Evolutionary conservation across 148 eudicot genomes (phyloP).

Genomic region (Amaranthus cruentus): DNA sequence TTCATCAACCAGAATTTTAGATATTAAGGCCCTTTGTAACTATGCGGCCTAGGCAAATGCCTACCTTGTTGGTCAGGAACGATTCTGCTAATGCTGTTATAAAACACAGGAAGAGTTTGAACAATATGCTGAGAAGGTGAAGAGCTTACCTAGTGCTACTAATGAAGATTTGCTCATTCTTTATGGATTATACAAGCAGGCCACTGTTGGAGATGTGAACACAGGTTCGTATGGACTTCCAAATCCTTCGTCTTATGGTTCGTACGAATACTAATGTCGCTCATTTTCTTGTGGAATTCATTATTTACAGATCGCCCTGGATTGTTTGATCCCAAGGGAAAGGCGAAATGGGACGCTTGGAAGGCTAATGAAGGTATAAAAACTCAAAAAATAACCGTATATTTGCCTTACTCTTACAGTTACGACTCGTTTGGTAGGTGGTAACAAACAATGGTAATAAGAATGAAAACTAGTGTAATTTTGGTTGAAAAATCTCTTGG

Average conservation of each 20-base stretch:
- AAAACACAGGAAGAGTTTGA: slow-evolving; percentile 82
- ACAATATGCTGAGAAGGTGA: slow-evolving; percentile 72
- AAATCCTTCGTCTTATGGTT: neutral
- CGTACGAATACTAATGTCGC: neutral
- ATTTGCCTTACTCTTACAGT: no score
- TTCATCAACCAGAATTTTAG: neutral
- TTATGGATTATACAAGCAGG: slow-evolving; percentile 90
- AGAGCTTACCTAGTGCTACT: slow-evolving; percentile 49
- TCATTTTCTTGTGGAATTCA: neutral
- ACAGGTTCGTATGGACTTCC: slow-evolving; percentile 50
- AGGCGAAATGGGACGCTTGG: slow-evolving; percentile 98
- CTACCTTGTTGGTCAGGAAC: no score
- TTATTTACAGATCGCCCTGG: slow-evolving; percentile 75
- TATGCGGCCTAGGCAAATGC: no score
- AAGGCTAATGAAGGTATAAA: slow-evolving; percentile 75
- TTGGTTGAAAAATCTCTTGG: no score
- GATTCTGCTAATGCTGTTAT: neutral
- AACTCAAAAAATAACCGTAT: neutral
- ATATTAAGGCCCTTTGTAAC: neutral
- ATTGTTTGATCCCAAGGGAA: slow-evolving; percentile 66
- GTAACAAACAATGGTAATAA: no score
- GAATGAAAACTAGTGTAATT: no score
- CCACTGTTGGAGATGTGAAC: slow-evolving; percentile 69
- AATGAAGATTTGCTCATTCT: slow-evolving; percentile 75
- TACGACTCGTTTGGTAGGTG: no score